Evolutionary conservation across 1,139 yeast genomes (phyloP), one percentile per base, ranked within the genome.

Genomic region (Tardiomyces blankii): DNA sequence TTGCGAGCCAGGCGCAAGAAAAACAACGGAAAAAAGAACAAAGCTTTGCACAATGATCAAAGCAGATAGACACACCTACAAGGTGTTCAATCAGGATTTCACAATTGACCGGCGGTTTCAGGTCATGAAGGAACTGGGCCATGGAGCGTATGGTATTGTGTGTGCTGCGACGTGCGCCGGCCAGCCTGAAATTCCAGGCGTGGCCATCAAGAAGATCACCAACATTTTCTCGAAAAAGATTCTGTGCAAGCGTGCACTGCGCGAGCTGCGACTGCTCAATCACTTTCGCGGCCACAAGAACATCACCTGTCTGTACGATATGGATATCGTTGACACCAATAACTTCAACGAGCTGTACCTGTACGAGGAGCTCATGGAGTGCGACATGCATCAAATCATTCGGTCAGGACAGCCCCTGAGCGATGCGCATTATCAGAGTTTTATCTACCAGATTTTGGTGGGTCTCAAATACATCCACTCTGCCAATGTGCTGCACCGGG

Each of bases 311-410:
- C 70, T 91, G 38, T 91, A 89, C 62, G 97, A 91, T 64, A 74
- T 89, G 68, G 98, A 91, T 65, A 85, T 91, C 48, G 87, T 89
- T 39, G 83, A 83, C 45, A 83, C 94, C 46, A 80, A 81, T 41
- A 79, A 78, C 50, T 89, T 89, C 69, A 88, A 89, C 64, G 98
- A 94, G 59, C 76, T 91, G 13, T 91, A 91, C 55, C 70, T 91
- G 7, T 91, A 91, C 60, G 97, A 91, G 64, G 96, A 89, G 64
- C 69, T 88, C 54, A 88, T 91, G 96, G 98, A 91, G 64, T 91
- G 97, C 66, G 98, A 91, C 63, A 82, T 91, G 86, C 96, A 89
- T 62, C 97, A 91, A 63, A 91, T 91, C 59, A 91, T 91, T 50
- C 74, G 95, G 55, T 86, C 95, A 2, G 88, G 89, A 27, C 98